Evolutionary conservation across 768 basidiomycete genomes (phyloP).

Genomic region (Favolaschia claudopus): DNA sequence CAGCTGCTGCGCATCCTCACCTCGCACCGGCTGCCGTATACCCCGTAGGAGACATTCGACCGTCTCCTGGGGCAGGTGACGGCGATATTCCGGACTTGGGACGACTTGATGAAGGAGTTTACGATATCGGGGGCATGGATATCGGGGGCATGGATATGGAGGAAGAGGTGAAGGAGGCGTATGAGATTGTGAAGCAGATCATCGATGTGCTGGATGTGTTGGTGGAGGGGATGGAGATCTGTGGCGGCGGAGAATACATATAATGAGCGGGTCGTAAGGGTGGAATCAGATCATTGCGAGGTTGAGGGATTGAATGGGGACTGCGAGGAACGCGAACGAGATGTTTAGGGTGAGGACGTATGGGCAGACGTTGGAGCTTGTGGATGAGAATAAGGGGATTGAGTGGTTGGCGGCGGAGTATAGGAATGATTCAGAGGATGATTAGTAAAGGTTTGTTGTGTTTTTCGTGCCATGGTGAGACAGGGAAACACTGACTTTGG

Average conservation of each 20-base stretch:
- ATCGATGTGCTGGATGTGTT: slow-evolving; percentile 97
- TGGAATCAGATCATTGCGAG: slow-evolving; percentile 99
- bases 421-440: slow-evolving; percentile 93
- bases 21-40: slow-evolving; percentile 90
- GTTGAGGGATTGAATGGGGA: slow-evolving; percentile 89
- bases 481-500: slow-evolving; percentile 4
- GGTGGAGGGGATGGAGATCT: slow-evolving; percentile 94
- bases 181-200: slow-evolving; percentile 96
- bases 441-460: slow-evolving; percentile 75
- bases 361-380: slow-evolving; percentile 91
- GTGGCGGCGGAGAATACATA: slow-evolving; percentile 97
- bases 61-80: slow-evolving; percentile 78
- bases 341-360: slow-evolving; percentile 99
- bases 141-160: slow-evolving; percentile 97
- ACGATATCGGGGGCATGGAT: too few species aligned
- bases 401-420: slow-evolving; percentile 96
- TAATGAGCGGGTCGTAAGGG: slow-evolving; percentile 95
- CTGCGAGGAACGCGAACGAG: slow-evolving; percentile 96
- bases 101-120: slow-evolving; percentile 90
- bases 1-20: slow-evolving; percentile 90
- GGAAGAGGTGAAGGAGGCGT: slow-evolving; percentile 94
- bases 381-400: slow-evolving; percentile 90
- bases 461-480: background rate
- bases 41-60: slow-evolving; percentile 95
- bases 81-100: slow-evolving; percentile 87